Conservation (phyloP, 2,329 filamentous ascomycete genomes). For the Pseudogymnoascus sp. region DNA sequence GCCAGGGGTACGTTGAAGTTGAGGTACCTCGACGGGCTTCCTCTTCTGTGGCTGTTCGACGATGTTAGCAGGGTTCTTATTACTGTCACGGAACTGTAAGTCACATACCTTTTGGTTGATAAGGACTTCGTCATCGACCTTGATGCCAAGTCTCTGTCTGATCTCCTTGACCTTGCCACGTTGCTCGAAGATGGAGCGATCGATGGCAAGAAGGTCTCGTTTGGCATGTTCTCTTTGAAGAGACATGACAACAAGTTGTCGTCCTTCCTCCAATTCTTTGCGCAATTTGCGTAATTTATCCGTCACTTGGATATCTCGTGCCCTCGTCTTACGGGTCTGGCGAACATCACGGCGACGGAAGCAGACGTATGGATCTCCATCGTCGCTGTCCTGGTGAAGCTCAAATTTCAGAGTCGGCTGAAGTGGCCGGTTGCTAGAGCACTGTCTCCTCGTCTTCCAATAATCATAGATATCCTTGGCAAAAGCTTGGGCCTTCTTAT, state of each 20-base stretch:
- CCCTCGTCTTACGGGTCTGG: constrained; percentile 88
- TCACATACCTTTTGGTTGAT: constrained; percentile 80
- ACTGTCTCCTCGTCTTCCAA: constrained; percentile 68
- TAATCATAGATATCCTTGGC: constrained; percentile 80
- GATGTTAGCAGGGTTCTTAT: constrained; percentile 23
- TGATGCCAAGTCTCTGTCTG: constrained; percentile 83
- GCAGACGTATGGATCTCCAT: constrained; percentile 94
- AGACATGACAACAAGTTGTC: constrained; percentile 69
- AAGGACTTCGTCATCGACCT: constrained; percentile 86
- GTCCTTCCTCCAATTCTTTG: constrained; percentile 81
- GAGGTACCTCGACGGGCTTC: constrained; percentile 49
- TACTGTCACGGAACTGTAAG: constrained; percentile 27
- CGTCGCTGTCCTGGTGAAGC: constrained; percentile 86
- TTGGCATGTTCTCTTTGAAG: constrained; percentile 73
- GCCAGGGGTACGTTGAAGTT: constrained; percentile 51
- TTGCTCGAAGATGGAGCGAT: constrained; percentile 75
- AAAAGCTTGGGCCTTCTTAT: constrained; percentile 42
- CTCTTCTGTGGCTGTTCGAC: constrained; percentile 58
- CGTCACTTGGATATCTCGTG: constrained; percentile 84
- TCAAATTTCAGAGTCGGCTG: constrained; percentile 85
- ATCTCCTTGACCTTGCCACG: constrained; percentile 74
- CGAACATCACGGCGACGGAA: constrained; percentile 92
- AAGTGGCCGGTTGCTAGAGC: constrained; percentile 60
- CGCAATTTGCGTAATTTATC: constrained; percentile 91
- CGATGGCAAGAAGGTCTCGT: constrained; percentile 65